A percentile compares a stretch with the other conserved stretches of the same genome.
These are phyloP conservation scores for Russula sp. DNA, from an alignment of 768 basidiomycete species.

Conservation along the genomic window DNA sequence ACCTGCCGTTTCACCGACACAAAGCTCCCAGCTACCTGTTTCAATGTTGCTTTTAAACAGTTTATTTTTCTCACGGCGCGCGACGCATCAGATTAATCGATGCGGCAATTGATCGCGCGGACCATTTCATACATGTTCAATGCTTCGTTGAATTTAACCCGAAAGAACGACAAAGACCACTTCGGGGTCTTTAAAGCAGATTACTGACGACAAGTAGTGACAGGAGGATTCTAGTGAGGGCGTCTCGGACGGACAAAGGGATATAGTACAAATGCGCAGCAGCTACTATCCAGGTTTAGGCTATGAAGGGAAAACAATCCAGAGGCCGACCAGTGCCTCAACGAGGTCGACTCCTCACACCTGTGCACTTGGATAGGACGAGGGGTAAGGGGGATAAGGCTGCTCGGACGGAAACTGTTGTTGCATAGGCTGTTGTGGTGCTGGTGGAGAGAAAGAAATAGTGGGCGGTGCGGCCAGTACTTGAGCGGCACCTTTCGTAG, in stretches of 20 bases:
- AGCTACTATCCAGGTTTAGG: not conserved
- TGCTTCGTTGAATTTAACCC: not conserved
- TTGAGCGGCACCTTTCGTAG: not conserved
- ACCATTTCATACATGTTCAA: not conserved
- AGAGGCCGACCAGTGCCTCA: not conserved
- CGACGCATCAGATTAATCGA: no score
- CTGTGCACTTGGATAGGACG: not conserved
- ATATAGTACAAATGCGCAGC: constrained; percentile 1
- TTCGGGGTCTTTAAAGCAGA: not conserved
- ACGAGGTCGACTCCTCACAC: constrained; percentile 1
- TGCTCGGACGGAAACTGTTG: not conserved
- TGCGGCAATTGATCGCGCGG: no score
- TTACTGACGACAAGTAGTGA: not conserved
- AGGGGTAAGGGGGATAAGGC: not conserved
- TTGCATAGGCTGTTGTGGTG: not conserved
- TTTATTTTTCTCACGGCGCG: no score
- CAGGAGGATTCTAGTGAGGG: not conserved
- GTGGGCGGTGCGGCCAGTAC: not conserved
- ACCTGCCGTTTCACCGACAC: no score
- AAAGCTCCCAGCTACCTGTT: no score
- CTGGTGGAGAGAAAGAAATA: not conserved
- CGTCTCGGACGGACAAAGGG: not conserved
- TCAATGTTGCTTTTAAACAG: no score
- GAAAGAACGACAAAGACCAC: not conserved
- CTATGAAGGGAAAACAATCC: not conserved